A percentile compares a stretch with the other conserved stretches of the same genome.
phyloP scores from a whole-genome alignment of 73 alveolate genomes.

The Tetrahymena malaccensis region DNA sequence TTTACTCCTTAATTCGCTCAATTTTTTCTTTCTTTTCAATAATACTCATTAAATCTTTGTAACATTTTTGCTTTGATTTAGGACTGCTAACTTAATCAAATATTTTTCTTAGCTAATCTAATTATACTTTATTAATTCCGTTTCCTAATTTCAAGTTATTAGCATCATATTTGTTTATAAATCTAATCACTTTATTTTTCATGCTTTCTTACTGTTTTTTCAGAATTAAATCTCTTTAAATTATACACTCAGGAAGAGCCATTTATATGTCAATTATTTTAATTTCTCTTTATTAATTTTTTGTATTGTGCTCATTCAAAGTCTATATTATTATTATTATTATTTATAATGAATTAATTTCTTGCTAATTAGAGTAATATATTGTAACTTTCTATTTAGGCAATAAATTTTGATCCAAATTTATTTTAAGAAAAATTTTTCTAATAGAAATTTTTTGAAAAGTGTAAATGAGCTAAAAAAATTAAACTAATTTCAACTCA shows the following conservation, averaged over 20 bases:
- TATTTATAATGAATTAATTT: not conserved
- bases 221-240: not conserved
- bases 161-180: not conserved
- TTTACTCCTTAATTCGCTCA: not conserved
- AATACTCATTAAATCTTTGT: not conserved
- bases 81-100: not conserved
- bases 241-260: not conserved
- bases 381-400: no score
- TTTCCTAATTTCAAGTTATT: not conserved
- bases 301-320: not conserved
- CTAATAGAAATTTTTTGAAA: no score
- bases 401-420: not conserved
- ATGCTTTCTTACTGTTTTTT: not conserved
- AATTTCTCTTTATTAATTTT: not conserved
- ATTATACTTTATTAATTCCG: not conserved
- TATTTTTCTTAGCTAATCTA: not conserved
- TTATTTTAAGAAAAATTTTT: no score
- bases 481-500: no score
- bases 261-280: not conserved
- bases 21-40: not conserved
- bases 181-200: not conserved
- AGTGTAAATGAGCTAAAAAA: no score
- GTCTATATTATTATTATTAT: not conserved
- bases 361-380: not conserved
- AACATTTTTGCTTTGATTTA: not conserved